Evolutionary conservation across 2,329 filamentous ascomycete genomes (phyloP).

Genomic region (Epichloe sibirici): DNA sequence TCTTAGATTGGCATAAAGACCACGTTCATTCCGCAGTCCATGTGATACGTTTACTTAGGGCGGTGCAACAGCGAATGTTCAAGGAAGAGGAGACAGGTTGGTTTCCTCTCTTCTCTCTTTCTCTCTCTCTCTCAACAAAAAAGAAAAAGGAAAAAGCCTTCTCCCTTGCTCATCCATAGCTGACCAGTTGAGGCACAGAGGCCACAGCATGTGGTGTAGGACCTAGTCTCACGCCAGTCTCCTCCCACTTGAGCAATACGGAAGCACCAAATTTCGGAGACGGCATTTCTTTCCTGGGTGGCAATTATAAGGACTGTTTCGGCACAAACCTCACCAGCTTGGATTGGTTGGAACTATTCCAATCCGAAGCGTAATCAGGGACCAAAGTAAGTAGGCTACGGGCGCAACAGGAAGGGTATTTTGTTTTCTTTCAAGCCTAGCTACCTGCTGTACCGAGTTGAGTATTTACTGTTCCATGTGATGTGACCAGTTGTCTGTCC

Average conservation of each 20-base stretch:
- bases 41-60: not conserved
- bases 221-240: not conserved
- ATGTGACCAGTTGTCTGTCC: no score
- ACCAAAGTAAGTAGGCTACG: not conserved
- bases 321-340: not conserved
- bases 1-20: not conserved
- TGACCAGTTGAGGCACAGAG: not conserved
- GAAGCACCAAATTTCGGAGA: not conserved
- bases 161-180: not conserved
- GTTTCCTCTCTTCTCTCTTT: not conserved
- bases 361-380: not conserved
- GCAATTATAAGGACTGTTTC: not conserved
- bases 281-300: not conserved
- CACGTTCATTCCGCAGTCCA: not conserved
- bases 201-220: not conserved
- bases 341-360: constrained; percentile 1
- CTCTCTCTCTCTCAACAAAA: not conserved
- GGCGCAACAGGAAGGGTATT: not conserved
- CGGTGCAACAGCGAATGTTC: constrained; percentile 2
- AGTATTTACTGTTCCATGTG: not conserved
- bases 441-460: not conserved
- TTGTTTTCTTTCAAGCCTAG: not conserved
- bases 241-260: not conserved
- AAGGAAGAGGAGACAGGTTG: not conserved
- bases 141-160: not conserved